Percentiles rank a stretch among this genome's conserved stretches.
These are phyloP conservation scores for Medicago arabica DNA, from an alignment of 306 rosid genomes.

Conservation along the genomic window DNA sequence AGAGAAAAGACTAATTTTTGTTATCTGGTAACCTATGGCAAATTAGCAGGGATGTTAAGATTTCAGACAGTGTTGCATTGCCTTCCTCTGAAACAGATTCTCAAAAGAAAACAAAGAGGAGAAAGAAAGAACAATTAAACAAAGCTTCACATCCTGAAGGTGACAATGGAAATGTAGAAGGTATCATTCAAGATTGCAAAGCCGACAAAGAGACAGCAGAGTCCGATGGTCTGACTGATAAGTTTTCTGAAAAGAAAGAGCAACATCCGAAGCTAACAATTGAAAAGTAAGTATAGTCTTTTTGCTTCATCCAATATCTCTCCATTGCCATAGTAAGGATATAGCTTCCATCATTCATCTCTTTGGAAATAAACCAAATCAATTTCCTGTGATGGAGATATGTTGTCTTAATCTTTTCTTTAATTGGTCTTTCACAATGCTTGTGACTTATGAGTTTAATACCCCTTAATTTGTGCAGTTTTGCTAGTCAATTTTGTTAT, in stretches of 20 bases:
- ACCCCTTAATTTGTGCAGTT: neutral
- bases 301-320: neutral
- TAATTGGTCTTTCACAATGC: neutral
- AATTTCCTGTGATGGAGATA: neutral
- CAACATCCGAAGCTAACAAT: conserved; percentile 42
- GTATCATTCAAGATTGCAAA: conserved; percentile 39
- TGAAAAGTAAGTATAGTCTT: conserved; percentile 52
- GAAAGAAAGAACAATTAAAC: conserved; percentile 45
- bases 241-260: conserved; percentile 43
- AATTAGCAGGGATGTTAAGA: conserved; percentile 47
- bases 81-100: conserved; percentile 37
- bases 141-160: conserved; percentile 44
- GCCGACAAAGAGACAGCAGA: conserved; percentile 39
- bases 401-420: neutral
- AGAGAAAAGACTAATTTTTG: neutral
- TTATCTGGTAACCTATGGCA: conserved; percentile 23
- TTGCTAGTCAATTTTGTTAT: no score
- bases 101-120: conserved; percentile 53
- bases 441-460: neutral
- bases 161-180: conserved; percentile 30
- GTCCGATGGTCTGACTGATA: conserved; percentile 36
- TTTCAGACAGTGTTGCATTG: conserved; percentile 34
- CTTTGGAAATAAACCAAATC: neutral
- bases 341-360: neutral
- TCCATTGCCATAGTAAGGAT: neutral